These are phyloP conservation scores for Fusarium tanahbumbuense DNA, from an alignment of 2,329 filamentous ascomycete genomes.

Conservation along the genomic window DNA sequence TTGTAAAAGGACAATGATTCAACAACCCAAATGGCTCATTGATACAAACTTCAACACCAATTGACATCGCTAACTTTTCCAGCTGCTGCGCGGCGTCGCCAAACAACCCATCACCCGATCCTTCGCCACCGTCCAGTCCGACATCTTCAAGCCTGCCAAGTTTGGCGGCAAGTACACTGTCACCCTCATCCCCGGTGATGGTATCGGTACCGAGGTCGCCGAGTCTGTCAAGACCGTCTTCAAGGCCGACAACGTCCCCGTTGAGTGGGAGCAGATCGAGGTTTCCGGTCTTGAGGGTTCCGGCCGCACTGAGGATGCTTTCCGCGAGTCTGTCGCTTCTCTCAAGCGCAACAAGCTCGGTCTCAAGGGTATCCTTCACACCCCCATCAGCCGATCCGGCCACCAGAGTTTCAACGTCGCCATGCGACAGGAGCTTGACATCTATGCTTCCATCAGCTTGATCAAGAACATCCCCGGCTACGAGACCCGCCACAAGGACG, in stretches of 20 bases:
- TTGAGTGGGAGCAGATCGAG: slow-evolving; percentile 99
- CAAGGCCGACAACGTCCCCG: slow-evolving; percentile 98
- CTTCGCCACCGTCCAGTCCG: slow-evolving; percentile 87
- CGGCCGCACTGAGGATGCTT: slow-evolving; percentile 92
- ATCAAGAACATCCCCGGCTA: slow-evolving; percentile 99
- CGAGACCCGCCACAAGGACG: slow-evolving; percentile 94
- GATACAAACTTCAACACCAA: slow-evolving; percentile 1
- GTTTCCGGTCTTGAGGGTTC: slow-evolving; percentile 86
- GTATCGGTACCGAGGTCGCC: slow-evolving; percentile 97
- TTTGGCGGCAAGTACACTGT: slow-evolving; percentile 99
- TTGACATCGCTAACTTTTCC: slow-evolving; percentile 43
- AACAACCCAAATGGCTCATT: slow-evolving; percentile 8
- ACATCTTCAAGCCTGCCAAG: slow-evolving; percentile 99
- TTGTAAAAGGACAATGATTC: neutral
- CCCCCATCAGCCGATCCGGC: slow-evolving; percentile 93
- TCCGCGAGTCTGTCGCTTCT: slow-evolving; percentile 94
- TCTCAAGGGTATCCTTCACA: slow-evolving; percentile 98
- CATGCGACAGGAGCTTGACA: slow-evolving; percentile 98
- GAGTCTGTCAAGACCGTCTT: slow-evolving; percentile 99
- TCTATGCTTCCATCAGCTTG: slow-evolving; percentile 96
- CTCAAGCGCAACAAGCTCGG: slow-evolving; percentile 99
- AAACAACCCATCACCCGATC: slow-evolving; percentile 62
- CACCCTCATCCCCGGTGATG: slow-evolving; percentile 97
- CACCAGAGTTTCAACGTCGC: slow-evolving; percentile 99
- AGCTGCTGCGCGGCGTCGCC: slow-evolving; percentile 67